These are phyloP conservation scores for Artemisia argyi DNA, from an alignment of 129 eudicot genomes.

Conservation along the genomic window DNA sequence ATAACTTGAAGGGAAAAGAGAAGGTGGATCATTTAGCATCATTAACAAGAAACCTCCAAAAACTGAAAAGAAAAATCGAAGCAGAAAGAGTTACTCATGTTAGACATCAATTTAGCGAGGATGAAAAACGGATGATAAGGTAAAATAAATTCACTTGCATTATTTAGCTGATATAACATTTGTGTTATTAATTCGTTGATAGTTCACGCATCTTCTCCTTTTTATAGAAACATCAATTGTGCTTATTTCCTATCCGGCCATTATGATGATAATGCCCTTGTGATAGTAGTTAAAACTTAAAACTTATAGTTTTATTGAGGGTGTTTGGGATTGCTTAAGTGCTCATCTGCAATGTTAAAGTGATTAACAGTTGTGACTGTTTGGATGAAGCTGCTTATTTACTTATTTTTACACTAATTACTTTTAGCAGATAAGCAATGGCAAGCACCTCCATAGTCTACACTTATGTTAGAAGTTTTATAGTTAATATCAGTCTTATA, in stretches of 20 bases:
- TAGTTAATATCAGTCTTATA: neutral
- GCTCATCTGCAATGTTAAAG: no score
- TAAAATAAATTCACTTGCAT: conserved; percentile 25
- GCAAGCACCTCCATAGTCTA: neutral
- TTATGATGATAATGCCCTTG: no score
- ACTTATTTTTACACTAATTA: neutral
- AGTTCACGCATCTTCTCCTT: neutral
- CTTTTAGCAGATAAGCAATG: neutral
- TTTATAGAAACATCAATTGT: neutral
- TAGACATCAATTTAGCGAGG: conserved; percentile 62
- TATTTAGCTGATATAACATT: neutral
- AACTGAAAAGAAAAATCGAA: conserved; percentile 53
- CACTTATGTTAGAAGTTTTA: neutral
- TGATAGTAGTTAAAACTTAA: no score
- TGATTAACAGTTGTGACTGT: no score
- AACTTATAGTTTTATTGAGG: no score
- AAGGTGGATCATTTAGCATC: conserved; percentile 31
- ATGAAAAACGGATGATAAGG: conserved; percentile 68
- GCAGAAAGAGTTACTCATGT: conserved; percentile 43
- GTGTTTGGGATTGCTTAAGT: no score
- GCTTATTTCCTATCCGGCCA: no score
- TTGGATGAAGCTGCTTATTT: neutral
- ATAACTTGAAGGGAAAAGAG: conserved; percentile 29
- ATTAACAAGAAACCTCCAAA: conserved; percentile 33
- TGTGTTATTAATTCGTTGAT: neutral